A percentile compares a stretch with the other conserved stretches of the same genome.
phyloP scores from a whole-genome alignment of 2,329 filamentous ascomycete species.

The Venturiaceae sp. region DNA sequence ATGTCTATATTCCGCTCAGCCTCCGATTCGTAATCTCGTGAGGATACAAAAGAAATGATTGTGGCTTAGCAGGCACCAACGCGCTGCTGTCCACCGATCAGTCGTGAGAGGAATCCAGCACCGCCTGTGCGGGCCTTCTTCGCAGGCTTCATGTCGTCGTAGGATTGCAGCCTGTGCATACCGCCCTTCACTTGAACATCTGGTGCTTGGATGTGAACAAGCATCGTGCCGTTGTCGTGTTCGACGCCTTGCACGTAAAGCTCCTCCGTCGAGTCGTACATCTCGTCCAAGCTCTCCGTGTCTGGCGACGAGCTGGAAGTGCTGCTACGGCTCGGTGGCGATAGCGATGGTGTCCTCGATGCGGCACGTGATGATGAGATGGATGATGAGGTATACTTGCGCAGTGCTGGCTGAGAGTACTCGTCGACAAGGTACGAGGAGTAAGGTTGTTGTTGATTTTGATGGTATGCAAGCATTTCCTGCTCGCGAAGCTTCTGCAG shows the following conservation, averaged over 20 bases:
- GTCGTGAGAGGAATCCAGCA: slow-evolving; percentile 6
- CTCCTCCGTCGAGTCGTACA: slow-evolving; percentile 11
- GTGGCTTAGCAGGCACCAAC: background rate
- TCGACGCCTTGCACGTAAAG: slow-evolving; percentile 31
- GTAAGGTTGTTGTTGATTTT: slow-evolving; percentile 23
- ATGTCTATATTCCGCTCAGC: background rate
- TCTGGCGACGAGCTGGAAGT: slow-evolving; percentile 23
- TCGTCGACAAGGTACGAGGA: slow-evolving; percentile 23
- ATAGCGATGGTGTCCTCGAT: slow-evolving; percentile 9
- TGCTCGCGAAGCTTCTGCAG: slow-evolving; percentile 28
- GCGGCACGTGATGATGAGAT: slow-evolving; percentile 18
- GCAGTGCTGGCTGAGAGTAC: background rate
- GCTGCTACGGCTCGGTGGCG: slow-evolving; percentile 18
- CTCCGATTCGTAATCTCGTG: background rate
- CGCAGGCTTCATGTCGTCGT: slow-evolving; percentile 25
- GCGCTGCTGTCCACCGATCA: slow-evolving; percentile 5
- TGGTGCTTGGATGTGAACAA: slow-evolving; percentile 32
- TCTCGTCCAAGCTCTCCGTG: slow-evolving; percentile 23
- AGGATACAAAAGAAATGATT: background rate
- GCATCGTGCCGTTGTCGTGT: slow-evolving; percentile 27
- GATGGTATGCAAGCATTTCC: slow-evolving; percentile 26
- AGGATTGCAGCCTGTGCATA: slow-evolving; percentile 22
- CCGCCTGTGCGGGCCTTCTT: slow-evolving; percentile 26
- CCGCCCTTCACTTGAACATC: slow-evolving; percentile 18
- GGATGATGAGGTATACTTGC: slow-evolving; percentile 18